Evolutionary conservation across 805 yeast genomes (phyloP).

Genomic region (Lipomyces anomalus): DNA sequence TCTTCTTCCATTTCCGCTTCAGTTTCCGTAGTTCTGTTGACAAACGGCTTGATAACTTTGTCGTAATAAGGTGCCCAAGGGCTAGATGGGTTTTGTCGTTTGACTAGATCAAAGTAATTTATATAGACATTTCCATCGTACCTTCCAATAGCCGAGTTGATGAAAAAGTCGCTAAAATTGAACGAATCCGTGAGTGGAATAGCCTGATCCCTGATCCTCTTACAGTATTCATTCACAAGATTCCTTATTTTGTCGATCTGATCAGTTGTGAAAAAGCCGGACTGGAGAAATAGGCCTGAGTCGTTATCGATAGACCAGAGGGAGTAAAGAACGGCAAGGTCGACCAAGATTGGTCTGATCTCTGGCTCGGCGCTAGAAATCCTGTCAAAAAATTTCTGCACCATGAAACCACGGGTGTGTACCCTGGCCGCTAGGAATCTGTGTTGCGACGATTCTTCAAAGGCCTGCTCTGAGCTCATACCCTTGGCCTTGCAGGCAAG

Average conservation of each 20-base stretch:
- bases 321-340: slow-evolving; percentile 59
- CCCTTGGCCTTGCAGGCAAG: slow-evolving; percentile 27
- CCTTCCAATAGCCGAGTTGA: slow-evolving; percentile 77
- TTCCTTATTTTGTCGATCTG: slow-evolving; percentile 41
- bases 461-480: slow-evolving; percentile 30
- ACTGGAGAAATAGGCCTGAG: slow-evolving; percentile 66
- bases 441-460: slow-evolving; percentile 38
- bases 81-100: slow-evolving; percentile 43
- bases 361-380: slow-evolving; percentile 35
- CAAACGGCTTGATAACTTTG: slow-evolving; percentile 33
- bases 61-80: slow-evolving; percentile 59
- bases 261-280: slow-evolving; percentile 48
- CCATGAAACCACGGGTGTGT: slow-evolving; percentile 37
- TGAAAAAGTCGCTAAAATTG: slow-evolving; percentile 69
- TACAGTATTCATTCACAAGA: slow-evolving; percentile 43
- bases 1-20: slow-evolving; percentile 23
- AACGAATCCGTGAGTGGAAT: slow-evolving; percentile 80
- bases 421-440: slow-evolving; percentile 39
- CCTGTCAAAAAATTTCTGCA: slow-evolving; percentile 36
- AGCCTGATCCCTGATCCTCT: slow-evolving; percentile 57
- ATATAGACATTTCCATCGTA: slow-evolving; percentile 79
- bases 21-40: slow-evolving; percentile 29
- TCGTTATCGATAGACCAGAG: slow-evolving; percentile 61
- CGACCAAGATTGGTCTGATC: slow-evolving; percentile 46
- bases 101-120: slow-evolving; percentile 60